Base-by-base conservation (phyloP, 2,329 filamentous ascomycete genomes). In the Rosellinia necatrix region DNA sequence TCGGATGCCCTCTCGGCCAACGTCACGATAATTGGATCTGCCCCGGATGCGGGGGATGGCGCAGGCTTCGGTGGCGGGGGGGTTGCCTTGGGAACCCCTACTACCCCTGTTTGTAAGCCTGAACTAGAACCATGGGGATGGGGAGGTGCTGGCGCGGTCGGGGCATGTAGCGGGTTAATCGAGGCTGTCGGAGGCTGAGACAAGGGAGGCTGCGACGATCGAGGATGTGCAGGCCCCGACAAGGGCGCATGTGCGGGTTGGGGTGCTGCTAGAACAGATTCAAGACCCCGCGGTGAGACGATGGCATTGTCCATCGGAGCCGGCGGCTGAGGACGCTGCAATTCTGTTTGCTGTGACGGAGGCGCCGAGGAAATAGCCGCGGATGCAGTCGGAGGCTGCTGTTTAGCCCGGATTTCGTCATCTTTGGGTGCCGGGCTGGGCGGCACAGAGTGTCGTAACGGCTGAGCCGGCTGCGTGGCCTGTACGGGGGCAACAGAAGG, bases 21-120 rank as follows among this genome's bases (percentile, higher is more conserved):
- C 61, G 89, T 85, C 47, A 91, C 87, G 53, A 94, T 93, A 38
- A 94, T 91, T 0, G 90, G 90, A 67, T 93, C 90, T n/a, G 80
- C 65, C 17, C 69, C 67, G 4, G 64, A 49, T 3, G 60, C 60
- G 9, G 62, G 52, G 29, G 64, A 38, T 8, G 65, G 53, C 6
- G 64, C 51, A 9, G 67, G 68, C 27, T 62, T 51, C 4, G 65
- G 49, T 17, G 63, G 56, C 17, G 59, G 40, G 6, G 50, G 44
- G 13, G 61, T 53, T 21, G 60, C 22, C 22, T 56, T 61, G 6
- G 51, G 10, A 12, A 1, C 21, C n/a, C 29, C 40, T 15, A 17
- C 43, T n/a, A 40, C 9, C 7, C 24, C 21, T 9, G 22, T 22
- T 24, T 51, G 41, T 27, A 49, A 21, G 29, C n/a, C 25, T n/a